Base-by-base conservation (phyloP, 2,329 filamentous ascomycete species). In the Tympanopsis confertula region DNA sequence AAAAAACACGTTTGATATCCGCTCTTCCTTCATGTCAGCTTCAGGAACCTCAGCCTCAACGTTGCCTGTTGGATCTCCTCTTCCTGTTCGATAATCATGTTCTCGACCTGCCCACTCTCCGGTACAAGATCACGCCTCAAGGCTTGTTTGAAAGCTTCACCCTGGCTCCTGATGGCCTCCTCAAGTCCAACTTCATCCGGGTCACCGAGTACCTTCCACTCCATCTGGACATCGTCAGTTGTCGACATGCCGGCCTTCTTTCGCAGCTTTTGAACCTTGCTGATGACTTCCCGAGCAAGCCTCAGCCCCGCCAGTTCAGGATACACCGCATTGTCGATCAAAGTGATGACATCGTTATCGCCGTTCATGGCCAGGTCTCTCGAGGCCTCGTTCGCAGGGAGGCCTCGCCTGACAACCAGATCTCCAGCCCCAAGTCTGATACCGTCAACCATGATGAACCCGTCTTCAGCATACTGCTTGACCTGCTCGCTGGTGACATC, bases 201-300 rank as follows among this genome's bases (percentile, higher is more conserved):
- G 53, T 94, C 87, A 5, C 75, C 71, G 36, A 93, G 62, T 4
- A 96, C 77, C 41, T 70, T 71, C 63, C 94, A 96, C 58, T 93
- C 84, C 84, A 98, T 94, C 63, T 82, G 85, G 44, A 98, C 80
- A 52, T 96, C 91, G 53, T 98, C 91, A 0, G 89, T 96, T 1
- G 87, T 78, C 45, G 88, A 77, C 38, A 98, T 68, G 1, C 86
- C 86, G 5, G 88, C 88, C 66, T 91, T 91, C 74, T 98, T 98
- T 46, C 91, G 79, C 44, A 96, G 68, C 47, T 85, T 75, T 63
- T 98, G 91, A 17, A 98, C 83, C 28, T 89, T 80, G 58, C 94
- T 85, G 65, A 98, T 83, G 46, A 98, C 82, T 59, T 96, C 91
- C 50, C 91, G 74, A 2, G 85, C 89, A 38, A 98, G 62, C 38